phyloP scores from a whole-genome alignment of 2,329 filamentous ascomycete species.

The Aspergillus flavus region DNA sequence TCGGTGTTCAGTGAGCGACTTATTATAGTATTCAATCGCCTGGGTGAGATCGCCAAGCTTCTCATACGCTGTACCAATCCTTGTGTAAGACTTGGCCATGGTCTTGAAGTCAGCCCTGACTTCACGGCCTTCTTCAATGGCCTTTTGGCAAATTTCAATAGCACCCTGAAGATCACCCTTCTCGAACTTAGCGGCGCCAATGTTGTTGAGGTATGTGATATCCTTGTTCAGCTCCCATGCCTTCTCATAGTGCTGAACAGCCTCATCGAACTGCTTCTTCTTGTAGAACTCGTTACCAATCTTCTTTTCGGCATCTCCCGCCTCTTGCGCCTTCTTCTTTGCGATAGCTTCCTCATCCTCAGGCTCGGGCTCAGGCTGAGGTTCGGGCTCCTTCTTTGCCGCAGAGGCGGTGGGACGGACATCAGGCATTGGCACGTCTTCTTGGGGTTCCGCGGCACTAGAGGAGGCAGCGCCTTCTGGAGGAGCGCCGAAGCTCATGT shows the following conservation, averaged over 20 bases:
- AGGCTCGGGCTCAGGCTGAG: constrained; percentile 66
- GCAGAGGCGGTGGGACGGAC: constrained; percentile 53
- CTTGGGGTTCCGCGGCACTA: constrained; percentile 57
- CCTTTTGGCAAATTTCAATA: constrained; percentile 84
- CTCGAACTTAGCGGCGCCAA: constrained; percentile 91
- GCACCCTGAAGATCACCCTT: constrained; percentile 90
- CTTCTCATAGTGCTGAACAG: constrained; percentile 90
- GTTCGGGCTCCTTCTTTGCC: constrained; percentile 60
- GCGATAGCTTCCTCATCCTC: constrained; percentile 81
- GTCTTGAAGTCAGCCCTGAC: constrained; percentile 96
- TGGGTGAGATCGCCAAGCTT: constrained; percentile 77
- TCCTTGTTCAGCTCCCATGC: constrained; percentile 96
- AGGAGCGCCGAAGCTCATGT: constrained; percentile 73
- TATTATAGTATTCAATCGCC: constrained; percentile 88
- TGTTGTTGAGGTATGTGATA: constrained; percentile 96
- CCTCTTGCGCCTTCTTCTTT: constrained; percentile 88
- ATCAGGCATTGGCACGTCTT: constrained; percentile 80
- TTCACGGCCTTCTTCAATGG: constrained; percentile 84
- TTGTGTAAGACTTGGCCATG: constrained; percentile 96
- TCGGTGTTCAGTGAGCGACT: constrained; percentile 92
- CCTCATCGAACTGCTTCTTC: constrained; percentile 94
- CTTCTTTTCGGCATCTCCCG: constrained; percentile 91
- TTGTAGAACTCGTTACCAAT: constrained; percentile 95
- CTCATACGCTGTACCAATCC: constrained; percentile 92
- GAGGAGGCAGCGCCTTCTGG: constrained; percentile 49